Conservation (phyloP, 169 alveolate genomes). For the Plasmodium billcollinsi region DNA sequence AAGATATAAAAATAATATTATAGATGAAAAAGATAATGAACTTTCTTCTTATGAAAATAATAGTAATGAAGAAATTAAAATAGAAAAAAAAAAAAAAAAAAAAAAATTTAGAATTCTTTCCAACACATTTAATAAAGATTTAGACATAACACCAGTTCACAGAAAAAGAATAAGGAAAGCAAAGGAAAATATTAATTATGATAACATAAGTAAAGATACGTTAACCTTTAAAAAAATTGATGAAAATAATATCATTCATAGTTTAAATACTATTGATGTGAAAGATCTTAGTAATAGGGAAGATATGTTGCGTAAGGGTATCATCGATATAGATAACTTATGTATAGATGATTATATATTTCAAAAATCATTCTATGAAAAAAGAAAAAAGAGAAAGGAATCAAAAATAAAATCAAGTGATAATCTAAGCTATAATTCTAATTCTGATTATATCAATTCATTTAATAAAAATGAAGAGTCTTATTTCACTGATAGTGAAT, state of each 20-base stretch:
- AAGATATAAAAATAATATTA: slow-evolving; percentile 2
- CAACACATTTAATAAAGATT: too few species aligned
- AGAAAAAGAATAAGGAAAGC: slow-evolving; percentile 11
- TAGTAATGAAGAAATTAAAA: background rate
- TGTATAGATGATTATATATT: too few species aligned
- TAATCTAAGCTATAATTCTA: background rate
- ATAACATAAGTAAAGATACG: too few species aligned
- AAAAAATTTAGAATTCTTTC: too few species aligned
- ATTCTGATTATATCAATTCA: slow-evolving; percentile 5
- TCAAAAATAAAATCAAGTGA: slow-evolving; percentile 1
- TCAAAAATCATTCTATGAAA: too few species aligned
- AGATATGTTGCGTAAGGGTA: too few species aligned
- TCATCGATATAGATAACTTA: too few species aligned
- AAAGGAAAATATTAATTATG: background rate
- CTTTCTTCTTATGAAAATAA: background rate
- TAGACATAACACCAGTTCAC: too few species aligned
- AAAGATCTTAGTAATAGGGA: too few species aligned
- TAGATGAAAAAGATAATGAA: background rate
- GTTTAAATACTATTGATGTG: too few species aligned
- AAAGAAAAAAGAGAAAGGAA: background rate
- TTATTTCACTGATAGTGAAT: slow-evolving; percentile 3
- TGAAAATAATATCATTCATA: too few species aligned
- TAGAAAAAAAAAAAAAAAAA: background rate
- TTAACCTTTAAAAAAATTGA: too few species aligned
- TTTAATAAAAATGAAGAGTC: slow-evolving; percentile 9